Conservation (phyloP, 176 grass and related monocot species). For the Rhipidocladum racemiflorum region DNA sequence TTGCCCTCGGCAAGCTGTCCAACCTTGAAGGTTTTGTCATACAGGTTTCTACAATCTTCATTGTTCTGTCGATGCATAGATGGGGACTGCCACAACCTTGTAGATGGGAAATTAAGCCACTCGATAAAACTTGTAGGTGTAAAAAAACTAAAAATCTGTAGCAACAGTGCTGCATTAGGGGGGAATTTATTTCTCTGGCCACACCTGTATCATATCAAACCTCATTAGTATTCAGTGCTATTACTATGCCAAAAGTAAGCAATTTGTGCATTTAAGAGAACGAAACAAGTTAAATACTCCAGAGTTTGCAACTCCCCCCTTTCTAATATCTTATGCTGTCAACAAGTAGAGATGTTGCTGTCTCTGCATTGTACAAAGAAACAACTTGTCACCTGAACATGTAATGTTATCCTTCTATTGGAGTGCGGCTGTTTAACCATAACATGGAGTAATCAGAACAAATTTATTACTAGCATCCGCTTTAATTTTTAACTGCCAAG, state of each 20-base stretch:
- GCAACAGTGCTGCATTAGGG: background rate
- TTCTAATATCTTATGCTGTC: background rate
- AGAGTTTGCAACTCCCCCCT: background rate
- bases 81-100: background rate
- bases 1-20: constrained; percentile 72
- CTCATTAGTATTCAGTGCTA: background rate
- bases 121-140: background rate
- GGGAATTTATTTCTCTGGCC: constrained; percentile 18
- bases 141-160: background rate
- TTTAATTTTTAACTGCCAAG: constrained; percentile 19
- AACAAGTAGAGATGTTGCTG: constrained; percentile 1
- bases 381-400: constrained; percentile 29
- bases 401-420: background rate
- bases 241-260: background rate
- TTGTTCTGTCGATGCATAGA: background rate
- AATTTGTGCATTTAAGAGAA: background rate
- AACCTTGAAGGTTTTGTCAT: constrained; percentile 85
- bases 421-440: constrained; percentile 28
- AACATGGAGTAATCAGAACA: constrained; percentile 7
- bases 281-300: background rate
- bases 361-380: constrained; percentile 25
- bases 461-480: background rate
- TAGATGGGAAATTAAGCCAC: background rate
- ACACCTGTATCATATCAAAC: background rate
- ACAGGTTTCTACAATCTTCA: constrained; percentile 51